Base-by-base conservation (phyloP, 2,329 filamentous ascomycete species). In the Botrytis elliptica region DNA sequence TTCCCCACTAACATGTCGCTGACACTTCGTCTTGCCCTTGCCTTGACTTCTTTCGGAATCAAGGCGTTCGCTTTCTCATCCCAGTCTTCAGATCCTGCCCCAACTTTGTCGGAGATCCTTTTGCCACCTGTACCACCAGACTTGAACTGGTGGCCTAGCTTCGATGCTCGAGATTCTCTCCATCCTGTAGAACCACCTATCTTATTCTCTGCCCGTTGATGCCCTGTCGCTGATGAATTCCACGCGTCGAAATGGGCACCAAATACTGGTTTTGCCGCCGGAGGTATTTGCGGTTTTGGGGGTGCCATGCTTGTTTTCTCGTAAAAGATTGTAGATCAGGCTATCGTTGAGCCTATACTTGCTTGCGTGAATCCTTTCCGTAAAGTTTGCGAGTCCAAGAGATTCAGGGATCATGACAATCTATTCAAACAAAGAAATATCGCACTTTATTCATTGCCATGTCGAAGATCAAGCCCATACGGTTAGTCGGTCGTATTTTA, bases 151-250 rank as follows among this genome's bases (percentile, higher is more conserved):
- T 86, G 85, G 65, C 87, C 85, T 57, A 97, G 85, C 83, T 95
- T 96, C 71, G 85, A 82, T 63, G 86, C 88, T 60, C 93, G 88
- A 22, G 89, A 91, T 69, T 90, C 86, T 38, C 93, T 90, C 93
- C 94, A 97, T 80, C 88, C 87, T 76, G 84, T 90, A 77, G 86
- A 87, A 38, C 88, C 87, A 2, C 88, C 88, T 1, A 91, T 86
- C 5, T 85, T 83, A 74, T 89, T 90, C 74, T 95, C 92, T 60
- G 92, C 89, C 59, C 90, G 87, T 82, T 97, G 94, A 81, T 97
- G 93, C 64, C 93, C 93, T 0, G 91, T 91, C 9, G 91, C 90
- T 20, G 90, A 89, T 22, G 90, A 91, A 83, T 94, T 94, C 90
- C 90, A 93, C 8, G 89, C 86, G 81, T 92, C 91, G 78, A 91